Conservation (phyloP, 164 flowering plant genomes). For the Liriodendron chinense region DNA sequence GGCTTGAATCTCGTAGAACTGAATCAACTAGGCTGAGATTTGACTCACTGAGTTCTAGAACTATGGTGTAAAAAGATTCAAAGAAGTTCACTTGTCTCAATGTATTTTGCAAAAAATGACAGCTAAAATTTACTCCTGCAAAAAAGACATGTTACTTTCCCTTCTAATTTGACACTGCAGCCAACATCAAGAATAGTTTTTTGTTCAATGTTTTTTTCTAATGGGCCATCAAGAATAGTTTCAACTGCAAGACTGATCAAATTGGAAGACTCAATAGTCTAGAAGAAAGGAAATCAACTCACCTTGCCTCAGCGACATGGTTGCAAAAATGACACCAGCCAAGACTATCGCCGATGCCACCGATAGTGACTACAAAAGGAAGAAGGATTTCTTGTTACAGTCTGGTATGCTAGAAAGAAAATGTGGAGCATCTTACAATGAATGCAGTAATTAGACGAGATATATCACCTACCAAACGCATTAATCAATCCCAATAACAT, state of each 20-base stretch:
- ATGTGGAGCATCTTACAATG: neutral
- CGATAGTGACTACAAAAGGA: constrained; percentile 63
- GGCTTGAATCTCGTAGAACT: too few species aligned
- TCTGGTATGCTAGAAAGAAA: neutral
- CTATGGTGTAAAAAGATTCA: too few species aligned
- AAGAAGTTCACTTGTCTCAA: too few species aligned
- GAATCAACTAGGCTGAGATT: too few species aligned
- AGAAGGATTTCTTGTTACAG: neutral
- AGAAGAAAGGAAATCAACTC: constrained; percentile 17
- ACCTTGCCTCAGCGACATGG: constrained; percentile 77
- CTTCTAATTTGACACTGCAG: neutral
- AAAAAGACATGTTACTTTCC: neutral
- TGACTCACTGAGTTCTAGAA: too few species aligned
- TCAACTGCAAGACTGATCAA: neutral
- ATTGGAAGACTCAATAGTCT: neutral
- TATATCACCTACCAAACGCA: neutral
- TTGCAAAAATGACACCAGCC: constrained; percentile 58
- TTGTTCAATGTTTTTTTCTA: neutral
- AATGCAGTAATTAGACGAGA: neutral
- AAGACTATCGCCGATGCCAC: constrained; percentile 54
- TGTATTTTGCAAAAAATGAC: too few species aligned
- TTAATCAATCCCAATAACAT: neutral
- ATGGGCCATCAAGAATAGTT: too few species aligned
- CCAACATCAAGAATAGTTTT: neutral
- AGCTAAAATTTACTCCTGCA: too few species aligned